These are phyloP conservation scores for Grosmannia huntii DNA, from an alignment of 2,329 filamentous ascomycete genomes.

Conservation along the genomic window DNA sequence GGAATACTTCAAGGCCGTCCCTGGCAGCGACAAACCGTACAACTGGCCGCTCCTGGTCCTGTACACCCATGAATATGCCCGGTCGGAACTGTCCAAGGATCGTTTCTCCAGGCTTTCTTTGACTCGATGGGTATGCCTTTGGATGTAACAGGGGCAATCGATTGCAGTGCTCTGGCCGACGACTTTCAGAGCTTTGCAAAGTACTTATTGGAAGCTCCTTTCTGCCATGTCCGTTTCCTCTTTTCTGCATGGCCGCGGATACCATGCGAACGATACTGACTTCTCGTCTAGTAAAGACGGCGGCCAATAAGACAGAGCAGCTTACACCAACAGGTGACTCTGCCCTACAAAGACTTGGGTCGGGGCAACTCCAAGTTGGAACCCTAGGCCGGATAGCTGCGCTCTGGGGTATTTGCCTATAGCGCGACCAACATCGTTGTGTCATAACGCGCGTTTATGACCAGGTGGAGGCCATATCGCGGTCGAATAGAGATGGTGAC, in stretches of 20 bases:
- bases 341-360: too few species aligned
- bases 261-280: background rate
- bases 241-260: background rate
- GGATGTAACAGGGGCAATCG: background rate
- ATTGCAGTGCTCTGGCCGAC: background rate
- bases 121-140: background rate
- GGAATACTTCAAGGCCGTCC: background rate
- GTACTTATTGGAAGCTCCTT: background rate
- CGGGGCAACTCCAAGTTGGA: too few species aligned
- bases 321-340: background rate
- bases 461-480: background rate
- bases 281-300: background rate
- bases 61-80: background rate
- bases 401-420: background rate
- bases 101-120: background rate
- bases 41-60: background rate
- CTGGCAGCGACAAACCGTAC: background rate
- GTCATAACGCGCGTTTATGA: background rate
- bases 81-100: background rate
- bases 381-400: background rate
- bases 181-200: background rate
- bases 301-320: background rate
- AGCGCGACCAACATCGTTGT: background rate
- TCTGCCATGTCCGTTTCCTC: background rate
- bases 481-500: background rate